Conservation (phyloP, 352 stramenopile species). For the Phytophthora aleatoria region DNA sequence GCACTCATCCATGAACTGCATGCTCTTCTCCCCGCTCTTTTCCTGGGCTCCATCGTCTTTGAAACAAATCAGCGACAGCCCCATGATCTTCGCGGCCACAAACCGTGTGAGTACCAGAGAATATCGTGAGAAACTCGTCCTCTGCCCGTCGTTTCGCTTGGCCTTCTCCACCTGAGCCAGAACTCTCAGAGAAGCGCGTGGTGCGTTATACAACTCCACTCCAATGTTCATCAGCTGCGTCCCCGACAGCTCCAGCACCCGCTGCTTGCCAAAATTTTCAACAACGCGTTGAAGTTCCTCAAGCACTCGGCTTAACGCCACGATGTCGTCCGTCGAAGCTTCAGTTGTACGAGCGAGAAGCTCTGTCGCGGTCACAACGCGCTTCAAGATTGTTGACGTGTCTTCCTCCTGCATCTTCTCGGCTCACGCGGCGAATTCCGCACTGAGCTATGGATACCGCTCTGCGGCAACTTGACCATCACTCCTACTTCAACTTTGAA, state of each 20-base stretch:
- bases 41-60: slow-evolving; percentile 20
- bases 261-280: slow-evolving; percentile 20
- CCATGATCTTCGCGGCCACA: slow-evolving; percentile 70
- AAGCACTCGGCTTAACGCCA: slow-evolving; percentile 16
- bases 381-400: slow-evolving; percentile 16
- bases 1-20: slow-evolving; percentile 61
- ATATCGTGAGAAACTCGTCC: slow-evolving; percentile 28
- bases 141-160: background rate
- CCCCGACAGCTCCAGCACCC: slow-evolving; percentile 36
- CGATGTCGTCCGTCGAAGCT: slow-evolving; percentile 10
- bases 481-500: slow-evolving; percentile 34
- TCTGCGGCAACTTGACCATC: slow-evolving; percentile 24
- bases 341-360: slow-evolving; percentile 17
- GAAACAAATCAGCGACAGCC: slow-evolving; percentile 45
- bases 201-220: slow-evolving; percentile 73
- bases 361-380: slow-evolving; percentile 26
- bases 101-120: slow-evolving; percentile 51
- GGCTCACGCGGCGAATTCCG: slow-evolving; percentile 14
- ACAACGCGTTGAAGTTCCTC: slow-evolving; percentile 42
- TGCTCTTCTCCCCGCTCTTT: slow-evolving; percentile 11
- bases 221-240: slow-evolving; percentile 60
- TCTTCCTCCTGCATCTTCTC: slow-evolving; percentile 21
- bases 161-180: slow-evolving; percentile 31
- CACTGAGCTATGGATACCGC: slow-evolving; percentile 9
- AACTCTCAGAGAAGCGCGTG: slow-evolving; percentile 45